Evolutionary conservation across 139 green algal species (phyloP).

Genomic region (Zygnema cylindricum): DNA sequence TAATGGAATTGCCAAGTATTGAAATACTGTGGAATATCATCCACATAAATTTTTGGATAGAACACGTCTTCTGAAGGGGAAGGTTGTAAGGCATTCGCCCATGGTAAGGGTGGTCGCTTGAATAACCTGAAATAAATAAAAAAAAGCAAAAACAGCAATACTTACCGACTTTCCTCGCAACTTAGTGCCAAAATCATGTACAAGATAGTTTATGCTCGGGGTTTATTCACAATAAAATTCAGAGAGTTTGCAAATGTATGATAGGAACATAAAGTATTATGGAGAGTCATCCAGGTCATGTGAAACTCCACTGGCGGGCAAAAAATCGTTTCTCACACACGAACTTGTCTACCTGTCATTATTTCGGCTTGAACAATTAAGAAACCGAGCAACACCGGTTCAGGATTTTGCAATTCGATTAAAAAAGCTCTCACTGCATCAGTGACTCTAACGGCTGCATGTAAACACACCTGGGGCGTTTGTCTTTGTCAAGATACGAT

Average conservation of each 20-base stretch:
- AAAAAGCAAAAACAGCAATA: neutral
- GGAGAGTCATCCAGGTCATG: too few relatives aligned
- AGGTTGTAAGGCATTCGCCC: neutral
- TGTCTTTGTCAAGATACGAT: neutral
- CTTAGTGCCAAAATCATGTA: neutral
- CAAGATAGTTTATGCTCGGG: neutral
- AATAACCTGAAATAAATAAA: neutral
- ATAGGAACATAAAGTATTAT: too few relatives aligned
- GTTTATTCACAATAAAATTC: neutral
- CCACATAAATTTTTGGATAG: neutral
- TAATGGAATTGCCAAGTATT: constrained; percentile 37
- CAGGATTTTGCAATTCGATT: too few relatives aligned
- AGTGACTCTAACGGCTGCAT: neutral
- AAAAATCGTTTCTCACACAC: neutral
- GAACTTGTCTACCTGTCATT: neutral
- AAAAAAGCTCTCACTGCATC: neutral
- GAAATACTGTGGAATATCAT: constrained; percentile 36
- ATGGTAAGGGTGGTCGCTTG: neutral
- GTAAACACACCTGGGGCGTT: neutral
- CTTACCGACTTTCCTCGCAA: neutral
- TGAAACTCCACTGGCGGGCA: neutral
- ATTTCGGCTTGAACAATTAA: neutral
- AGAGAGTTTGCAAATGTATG: too few relatives aligned
- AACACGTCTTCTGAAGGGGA: neutral
- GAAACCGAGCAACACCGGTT: too few relatives aligned